A percentile compares a stretch with the other conserved stretches of the same genome.
Evolutionary conservation across 2,329 filamentous ascomycete genomes (phyloP).

Genomic region (Paecilomyces sp.): DNA sequence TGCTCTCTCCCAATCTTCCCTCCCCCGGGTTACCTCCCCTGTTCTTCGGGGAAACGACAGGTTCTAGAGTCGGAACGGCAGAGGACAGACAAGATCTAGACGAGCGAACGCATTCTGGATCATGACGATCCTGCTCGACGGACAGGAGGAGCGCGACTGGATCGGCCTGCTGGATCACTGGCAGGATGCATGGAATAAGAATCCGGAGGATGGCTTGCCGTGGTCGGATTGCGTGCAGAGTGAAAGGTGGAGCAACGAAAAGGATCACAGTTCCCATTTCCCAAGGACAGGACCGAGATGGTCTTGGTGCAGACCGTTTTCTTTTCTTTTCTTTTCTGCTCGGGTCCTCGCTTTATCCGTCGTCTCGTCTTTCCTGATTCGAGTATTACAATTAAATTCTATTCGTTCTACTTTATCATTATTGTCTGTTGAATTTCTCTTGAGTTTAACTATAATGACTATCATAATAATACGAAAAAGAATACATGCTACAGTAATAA

Average conservation of each 20-base stretch:
- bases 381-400: too few relatives aligned
- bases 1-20: neutral
- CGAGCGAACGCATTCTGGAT: neutral
- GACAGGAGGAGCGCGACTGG: neutral
- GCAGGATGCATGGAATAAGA: neutral
- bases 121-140: neutral
- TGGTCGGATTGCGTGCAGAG: neutral
- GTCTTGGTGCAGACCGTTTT: too few relatives aligned
- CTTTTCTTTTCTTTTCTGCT: too few relatives aligned
- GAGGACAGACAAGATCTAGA: neutral
- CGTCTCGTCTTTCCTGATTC: too few relatives aligned
- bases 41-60: neutral
- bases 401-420: too few relatives aligned
- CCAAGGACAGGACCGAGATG: neutral
- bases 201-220: neutral
- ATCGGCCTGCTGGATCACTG: neutral
- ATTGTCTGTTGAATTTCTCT: too few relatives aligned
- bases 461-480: too few relatives aligned
- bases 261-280: neutral
- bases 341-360: too few relatives aligned
- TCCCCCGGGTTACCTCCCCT: too few relatives aligned
- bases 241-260: neutral
- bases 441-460: too few relatives aligned
- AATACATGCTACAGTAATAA: too few relatives aligned
- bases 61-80: neutral